These are phyloP conservation scores for Phytophthora macrochlamydospora DNA, from an alignment of 352 stramenopile genomes.

Conservation along the genomic window DNA sequence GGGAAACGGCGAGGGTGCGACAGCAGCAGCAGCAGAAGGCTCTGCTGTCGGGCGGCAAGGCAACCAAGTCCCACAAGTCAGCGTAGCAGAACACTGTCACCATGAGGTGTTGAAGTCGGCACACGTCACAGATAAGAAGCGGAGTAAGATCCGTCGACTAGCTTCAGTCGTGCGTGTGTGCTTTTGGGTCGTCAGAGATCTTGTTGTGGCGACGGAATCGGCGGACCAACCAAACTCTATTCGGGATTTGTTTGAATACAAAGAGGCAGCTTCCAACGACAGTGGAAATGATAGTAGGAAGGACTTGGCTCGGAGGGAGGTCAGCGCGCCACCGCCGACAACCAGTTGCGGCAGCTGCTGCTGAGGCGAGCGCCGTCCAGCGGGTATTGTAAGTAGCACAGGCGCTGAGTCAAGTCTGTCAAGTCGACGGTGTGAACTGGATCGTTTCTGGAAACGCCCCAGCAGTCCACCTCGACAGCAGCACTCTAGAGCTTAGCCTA, in stretches of 20 bases:
- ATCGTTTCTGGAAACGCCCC: conserved; percentile 15
- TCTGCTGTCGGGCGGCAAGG: conserved; percentile 6
- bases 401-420: conserved; percentile 19
- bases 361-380: neutral
- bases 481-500: neutral
- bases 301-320: too few species aligned
- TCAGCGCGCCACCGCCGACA: too few species aligned
- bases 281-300: too few species aligned
- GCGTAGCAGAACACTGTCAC: conserved; percentile 29
- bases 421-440: conserved; percentile 9
- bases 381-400: conserved; percentile 4
- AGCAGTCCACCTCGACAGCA: too few species aligned
- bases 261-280: too few species aligned
- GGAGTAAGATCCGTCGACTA: neutral
- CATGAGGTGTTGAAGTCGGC: conserved; percentile 1
- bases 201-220: too few species aligned
- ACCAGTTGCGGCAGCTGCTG: neutral
- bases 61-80: conserved; percentile 34
- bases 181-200: too few species aligned
- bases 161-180: neutral
- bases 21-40: conserved; percentile 56
- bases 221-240: too few species aligned
- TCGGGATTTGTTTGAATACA: too few species aligned
- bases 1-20: conserved; percentile 63
- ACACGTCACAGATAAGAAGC: neutral